These are phyloP conservation scores for Diplocarpon mali DNA, from an alignment of 2,329 filamentous ascomycete genomes.

Conservation along the genomic window DNA sequence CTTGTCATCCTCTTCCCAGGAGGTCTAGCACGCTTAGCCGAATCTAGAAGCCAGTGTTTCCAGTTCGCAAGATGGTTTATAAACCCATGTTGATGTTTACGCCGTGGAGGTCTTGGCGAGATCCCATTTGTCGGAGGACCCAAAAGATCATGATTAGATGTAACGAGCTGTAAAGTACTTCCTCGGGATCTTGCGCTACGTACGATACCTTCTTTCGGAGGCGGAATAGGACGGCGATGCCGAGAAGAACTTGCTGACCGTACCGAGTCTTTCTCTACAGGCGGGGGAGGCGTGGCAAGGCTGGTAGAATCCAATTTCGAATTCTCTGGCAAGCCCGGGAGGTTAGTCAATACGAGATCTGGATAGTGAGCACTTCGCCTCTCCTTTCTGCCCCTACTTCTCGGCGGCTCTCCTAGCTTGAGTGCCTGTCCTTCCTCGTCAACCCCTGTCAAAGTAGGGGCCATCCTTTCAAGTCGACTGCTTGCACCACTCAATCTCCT, in stretches of 20 bases:
- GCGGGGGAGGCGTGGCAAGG: constrained; percentile 46
- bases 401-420: constrained; percentile 41
- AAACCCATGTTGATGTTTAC: constrained; percentile 50
- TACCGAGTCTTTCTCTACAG: constrained; percentile 68
- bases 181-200: constrained; percentile 62
- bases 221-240: constrained; percentile 63
- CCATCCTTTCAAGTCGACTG: constrained; percentile 71
- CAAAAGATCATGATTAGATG: constrained; percentile 51
- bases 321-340: constrained; percentile 65
- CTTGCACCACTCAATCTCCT: constrained; percentile 82
- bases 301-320: constrained; percentile 25
- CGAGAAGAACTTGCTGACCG: constrained; percentile 68
- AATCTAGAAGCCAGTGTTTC: constrained; percentile 64
- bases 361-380: constrained; percentile 58
- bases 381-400: constrained; percentile 65
- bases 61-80: constrained; percentile 56
- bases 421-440: constrained; percentile 57
- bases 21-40: constrained; percentile 50
- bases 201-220: constrained; percentile 70
- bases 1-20: constrained; percentile 32
- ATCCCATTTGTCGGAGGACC: constrained; percentile 33
- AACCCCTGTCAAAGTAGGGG: constrained; percentile 65
- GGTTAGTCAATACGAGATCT: constrained; percentile 58
- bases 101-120: constrained; percentile 30
- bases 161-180: constrained; percentile 78